Evolutionary conservation across 2,329 filamentous ascomycete genomes (phyloP).

Genomic region (Penicillium nordicum): DNA sequence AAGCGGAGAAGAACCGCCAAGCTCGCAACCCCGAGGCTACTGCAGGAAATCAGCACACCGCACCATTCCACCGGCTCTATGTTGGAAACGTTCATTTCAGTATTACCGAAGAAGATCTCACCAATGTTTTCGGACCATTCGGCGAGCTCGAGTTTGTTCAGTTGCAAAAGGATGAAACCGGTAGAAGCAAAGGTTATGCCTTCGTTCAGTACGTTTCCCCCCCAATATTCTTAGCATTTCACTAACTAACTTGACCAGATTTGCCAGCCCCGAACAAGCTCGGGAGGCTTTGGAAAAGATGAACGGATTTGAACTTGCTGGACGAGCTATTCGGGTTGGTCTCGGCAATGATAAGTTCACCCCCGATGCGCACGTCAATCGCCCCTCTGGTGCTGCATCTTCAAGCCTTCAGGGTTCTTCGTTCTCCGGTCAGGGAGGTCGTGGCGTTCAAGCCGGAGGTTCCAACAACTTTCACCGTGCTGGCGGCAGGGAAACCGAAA

Average conservation of each 20-base stretch:
- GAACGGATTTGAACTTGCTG: conserved; percentile 98
- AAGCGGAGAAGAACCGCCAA: conserved; percentile 99
- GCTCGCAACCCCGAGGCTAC: conserved; percentile 73
- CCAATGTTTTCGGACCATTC: conserved; percentile 96
- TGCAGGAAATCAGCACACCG: conserved; percentile 69
- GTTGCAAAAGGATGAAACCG: conserved; percentile 90
- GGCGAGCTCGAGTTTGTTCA: conserved; percentile 97
- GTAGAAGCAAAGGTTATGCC: conserved; percentile 89
- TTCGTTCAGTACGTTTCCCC: conserved; percentile 83
- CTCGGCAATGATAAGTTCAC: conserved; percentile 99
- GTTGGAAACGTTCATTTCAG: conserved; percentile 99
- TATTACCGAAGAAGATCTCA: conserved; percentile 91
- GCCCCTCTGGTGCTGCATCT: conserved; percentile 73
- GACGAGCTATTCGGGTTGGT: conserved; percentile 94
- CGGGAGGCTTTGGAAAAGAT: conserved; percentile 96
- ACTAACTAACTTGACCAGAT: conserved; percentile 56
- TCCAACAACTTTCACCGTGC: conserved; percentile 80
- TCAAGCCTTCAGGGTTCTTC: conserved; percentile 78
- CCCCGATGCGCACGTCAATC: conserved; percentile 91
- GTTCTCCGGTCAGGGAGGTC: conserved; percentile 85
- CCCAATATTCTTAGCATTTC: neutral
- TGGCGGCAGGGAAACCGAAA: conserved; percentile 82
- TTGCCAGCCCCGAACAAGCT: conserved; percentile 83
- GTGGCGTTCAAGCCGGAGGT: conserved; percentile 75
- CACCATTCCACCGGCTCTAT: conserved; percentile 96